Evolutionary conservation across 371 early-diverging fungal genomes (phyloP).

Genomic region (Saksenaea vasiformis): DNA sequence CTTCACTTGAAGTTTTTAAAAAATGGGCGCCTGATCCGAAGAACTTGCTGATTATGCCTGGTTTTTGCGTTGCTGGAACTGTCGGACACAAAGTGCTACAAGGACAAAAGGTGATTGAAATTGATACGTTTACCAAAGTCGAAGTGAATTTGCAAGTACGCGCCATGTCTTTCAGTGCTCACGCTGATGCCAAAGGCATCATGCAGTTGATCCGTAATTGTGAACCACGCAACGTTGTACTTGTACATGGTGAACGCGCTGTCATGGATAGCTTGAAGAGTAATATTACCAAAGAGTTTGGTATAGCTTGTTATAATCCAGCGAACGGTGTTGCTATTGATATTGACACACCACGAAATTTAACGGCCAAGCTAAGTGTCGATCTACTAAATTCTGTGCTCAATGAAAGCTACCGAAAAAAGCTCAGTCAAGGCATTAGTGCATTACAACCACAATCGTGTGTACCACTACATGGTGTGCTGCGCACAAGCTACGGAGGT

Average conservation of each 20-base stretch:
- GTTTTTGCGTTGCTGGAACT: constrained; percentile 94
- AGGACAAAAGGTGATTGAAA: constrained; percentile 82
- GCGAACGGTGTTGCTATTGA: constrained; percentile 82
- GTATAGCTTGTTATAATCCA: constrained; percentile 87
- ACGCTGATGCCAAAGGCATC: constrained; percentile 99
- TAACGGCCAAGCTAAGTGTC: constrained; percentile 60
- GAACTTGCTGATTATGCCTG: constrained; percentile 93
- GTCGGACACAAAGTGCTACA: constrained; percentile 94
- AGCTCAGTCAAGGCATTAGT: background rate
- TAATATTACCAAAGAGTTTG: constrained; percentile 82
- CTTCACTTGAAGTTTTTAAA: constrained; percentile 84
- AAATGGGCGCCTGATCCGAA: constrained; percentile 88
- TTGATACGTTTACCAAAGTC: constrained; percentile 75
- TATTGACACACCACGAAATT: constrained; percentile 62
- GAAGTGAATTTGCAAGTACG: constrained; percentile 92
- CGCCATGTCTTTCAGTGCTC: constrained; percentile 98
- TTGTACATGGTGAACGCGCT: constrained; percentile 98
- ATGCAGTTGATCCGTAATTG: constrained; percentile 95
- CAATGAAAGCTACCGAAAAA: constrained; percentile 6
- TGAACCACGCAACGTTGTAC: constrained; percentile 91
- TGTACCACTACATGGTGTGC: background rate
- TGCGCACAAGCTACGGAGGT: background rate
- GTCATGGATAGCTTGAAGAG: constrained; percentile 90
- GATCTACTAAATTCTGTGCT: constrained; percentile 49
- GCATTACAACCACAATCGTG: background rate